Evolutionary conservation across 2,329 filamentous ascomycete species (phyloP), one percentile per base, ranked within the genome.

Genomic region (Penicillium griseofulvum): DNA sequence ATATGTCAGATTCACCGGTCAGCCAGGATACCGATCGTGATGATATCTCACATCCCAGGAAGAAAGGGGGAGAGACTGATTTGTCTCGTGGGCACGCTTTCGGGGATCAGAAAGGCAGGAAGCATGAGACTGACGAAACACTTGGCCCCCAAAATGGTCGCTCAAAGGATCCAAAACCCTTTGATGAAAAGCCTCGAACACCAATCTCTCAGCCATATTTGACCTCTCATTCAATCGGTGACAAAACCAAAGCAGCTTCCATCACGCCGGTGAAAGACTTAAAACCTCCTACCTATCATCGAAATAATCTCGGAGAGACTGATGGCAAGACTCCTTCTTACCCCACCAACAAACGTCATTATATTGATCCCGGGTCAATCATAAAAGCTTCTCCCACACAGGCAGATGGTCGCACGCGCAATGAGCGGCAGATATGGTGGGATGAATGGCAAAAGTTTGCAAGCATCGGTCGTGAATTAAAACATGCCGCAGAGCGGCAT

Each of bases 251-350:
- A 49, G 49, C 54, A 11, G 60, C 62, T 14, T 70, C 75, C 26
- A 63, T 71, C 14, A 79, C 78, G 1, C 75, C 78, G 0, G 74
- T 73, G 54, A 80, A 76, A 63, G 74, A 76, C 22, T 54, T 71
- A 24, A 77, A 70, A 61, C 64, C 62, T 33, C 65, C 61, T 3
- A 63, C 67, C 22, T 72, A 75, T 68, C 73, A 74, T 43, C 71
- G 72, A 37, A 68, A 74, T 14, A 75, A 77, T 28, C 73, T 71
- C 6, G 65, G 59, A 12, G 74, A 76, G 50, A 67, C 65, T 34
- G 74, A 78, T 59, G 71, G 67, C 24, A 75, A 69, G 24, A 76
- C 74, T 5, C 74, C 76, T n/a, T 64, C 65, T 7, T 66, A 65
- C 49, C 59, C 58, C 33, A 53, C 52, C 59, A 69, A 65, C 29